phyloP scores from a whole-genome alignment of 129 eudicot species.

The Helichrysum umbraculigerum region DNA sequence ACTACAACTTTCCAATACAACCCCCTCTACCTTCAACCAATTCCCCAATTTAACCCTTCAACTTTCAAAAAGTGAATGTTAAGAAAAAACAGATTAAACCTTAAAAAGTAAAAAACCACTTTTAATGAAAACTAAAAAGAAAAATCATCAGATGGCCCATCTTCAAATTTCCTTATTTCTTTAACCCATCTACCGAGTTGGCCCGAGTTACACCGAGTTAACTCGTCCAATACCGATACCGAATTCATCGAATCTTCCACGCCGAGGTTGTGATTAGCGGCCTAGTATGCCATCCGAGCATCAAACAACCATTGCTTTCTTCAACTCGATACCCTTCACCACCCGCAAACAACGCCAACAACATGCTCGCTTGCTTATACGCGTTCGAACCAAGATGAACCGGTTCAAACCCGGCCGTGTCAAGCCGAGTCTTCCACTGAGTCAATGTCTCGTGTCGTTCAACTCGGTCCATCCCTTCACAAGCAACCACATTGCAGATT shows the following conservation, averaged over 20 bases:
- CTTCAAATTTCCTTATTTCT: conserved; percentile 25
- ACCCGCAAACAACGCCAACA: conserved; percentile 68
- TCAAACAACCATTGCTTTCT: conserved; percentile 73
- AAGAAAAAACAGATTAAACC: conserved; percentile 12
- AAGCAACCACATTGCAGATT: conserved; percentile 82
- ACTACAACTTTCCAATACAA: conserved; percentile 31
- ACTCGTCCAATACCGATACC: conserved; percentile 21
- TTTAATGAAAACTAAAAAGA: conserved; percentile 27
- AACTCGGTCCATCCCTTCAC: conserved; percentile 74
- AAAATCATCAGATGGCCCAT: conserved; percentile 21
- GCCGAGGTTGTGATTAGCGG: conserved; percentile 85
- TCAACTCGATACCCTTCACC: conserved; percentile 87
- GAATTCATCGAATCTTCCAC: conserved; percentile 56
- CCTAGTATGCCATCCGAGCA: conserved; percentile 92
- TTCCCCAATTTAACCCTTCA: conserved; percentile 30
- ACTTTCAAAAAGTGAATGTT: conserved; percentile 10
- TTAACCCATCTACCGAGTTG: conserved; percentile 30
- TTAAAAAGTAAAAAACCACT: conserved; percentile 21
- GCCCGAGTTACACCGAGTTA: conserved; percentile 17
- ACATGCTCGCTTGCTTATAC: conserved; percentile 81
- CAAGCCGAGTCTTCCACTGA: conserved; percentile 62
- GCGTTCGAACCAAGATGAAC: conserved; percentile 83
- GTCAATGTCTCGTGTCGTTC: conserved; percentile 68
- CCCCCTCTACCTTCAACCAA: conserved; percentile 26
- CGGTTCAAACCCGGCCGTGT: conserved; percentile 56